A percentile compares a stretch with the other conserved stretches of the same genome.
These are phyloP conservation scores for Fusarium vanettenii DNA, from an alignment of 2,329 filamentous ascomycete species.

Conservation along the genomic window DNA sequence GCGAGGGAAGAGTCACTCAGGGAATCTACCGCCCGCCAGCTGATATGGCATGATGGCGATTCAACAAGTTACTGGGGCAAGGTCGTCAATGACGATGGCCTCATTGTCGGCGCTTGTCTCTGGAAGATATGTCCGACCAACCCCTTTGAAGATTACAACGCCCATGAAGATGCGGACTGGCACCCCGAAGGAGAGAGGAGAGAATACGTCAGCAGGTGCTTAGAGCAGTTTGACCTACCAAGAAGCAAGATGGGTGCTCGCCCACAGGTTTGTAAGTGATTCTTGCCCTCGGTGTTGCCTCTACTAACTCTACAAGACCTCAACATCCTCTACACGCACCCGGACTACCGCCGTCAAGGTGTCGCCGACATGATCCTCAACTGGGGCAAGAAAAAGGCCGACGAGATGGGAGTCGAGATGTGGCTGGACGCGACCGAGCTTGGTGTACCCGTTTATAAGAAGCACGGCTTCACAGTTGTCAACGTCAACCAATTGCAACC, in stretches of 20 bases:
- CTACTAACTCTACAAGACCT: slow-evolving; percentile 16
- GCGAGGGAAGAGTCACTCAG: slow-evolving; percentile 19
- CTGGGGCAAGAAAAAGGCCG: slow-evolving; percentile 40
- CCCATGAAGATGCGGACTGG: slow-evolving; percentile 28
- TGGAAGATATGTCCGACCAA: slow-evolving; percentile 32
- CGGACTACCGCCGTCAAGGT: slow-evolving; percentile 34
- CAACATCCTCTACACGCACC: slow-evolving; percentile 39
- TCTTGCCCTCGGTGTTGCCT: too few species aligned
- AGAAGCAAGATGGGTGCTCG: slow-evolving; percentile 29
- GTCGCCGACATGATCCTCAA: slow-evolving; percentile 34
- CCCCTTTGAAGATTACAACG: slow-evolving; percentile 20
- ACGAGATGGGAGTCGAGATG: slow-evolving; percentile 40
- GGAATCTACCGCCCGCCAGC: slow-evolving; percentile 1
- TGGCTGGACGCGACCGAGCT: slow-evolving; percentile 39
- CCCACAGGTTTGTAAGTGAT: slow-evolving; percentile 36
- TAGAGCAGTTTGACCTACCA: slow-evolving; percentile 31
- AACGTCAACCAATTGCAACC: slow-evolving; percentile 20
- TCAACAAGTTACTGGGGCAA: slow-evolving; percentile 32
- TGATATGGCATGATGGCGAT: slow-evolving; percentile 29
- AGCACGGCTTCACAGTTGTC: slow-evolving; percentile 36
- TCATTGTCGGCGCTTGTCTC: slow-evolving; percentile 35
- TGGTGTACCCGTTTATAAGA: slow-evolving; percentile 35
- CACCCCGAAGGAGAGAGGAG: slow-evolving; percentile 32
- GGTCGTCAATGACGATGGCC: slow-evolving; percentile 26
- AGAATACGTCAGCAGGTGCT: slow-evolving; percentile 30